phyloP scores from a whole-genome alignment of 2,329 filamentous ascomycete species.

The Talaromyces sp. region DNA sequence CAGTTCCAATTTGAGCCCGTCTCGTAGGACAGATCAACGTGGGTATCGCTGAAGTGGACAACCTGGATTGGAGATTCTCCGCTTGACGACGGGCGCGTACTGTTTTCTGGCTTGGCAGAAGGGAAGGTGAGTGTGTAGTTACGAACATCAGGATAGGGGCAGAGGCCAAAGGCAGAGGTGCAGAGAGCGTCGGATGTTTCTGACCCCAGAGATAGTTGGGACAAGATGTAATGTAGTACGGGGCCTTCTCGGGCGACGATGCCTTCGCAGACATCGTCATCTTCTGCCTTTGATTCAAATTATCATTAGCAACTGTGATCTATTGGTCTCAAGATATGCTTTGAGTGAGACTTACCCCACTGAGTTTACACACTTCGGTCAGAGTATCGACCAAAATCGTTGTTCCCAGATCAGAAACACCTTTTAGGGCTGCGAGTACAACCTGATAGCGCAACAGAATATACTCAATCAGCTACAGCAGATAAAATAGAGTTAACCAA shows the following conservation, averaged over 20 bases:
- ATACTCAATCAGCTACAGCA: neutral
- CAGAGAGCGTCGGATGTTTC: constrained; percentile 47
- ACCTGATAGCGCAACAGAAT: constrained; percentile 13
- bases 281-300: constrained; percentile 34
- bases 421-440: constrained; percentile 38
- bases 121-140: constrained; percentile 41
- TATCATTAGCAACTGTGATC: neutral
- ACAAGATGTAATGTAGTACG: constrained; percentile 46
- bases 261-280: constrained; percentile 51
- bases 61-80: constrained; percentile 46
- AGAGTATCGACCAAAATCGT: constrained; percentile 35
- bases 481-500: neutral
- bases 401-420: constrained; percentile 39
- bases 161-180: constrained; percentile 47
- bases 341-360: constrained; percentile 20
- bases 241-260: constrained; percentile 48
- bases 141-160: constrained; percentile 41
- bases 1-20: constrained; percentile 41
- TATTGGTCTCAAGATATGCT: neutral
- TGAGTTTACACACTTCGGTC: constrained; percentile 29
- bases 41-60: constrained; percentile 55
- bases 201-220: constrained; percentile 45
- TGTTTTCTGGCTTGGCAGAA: constrained; percentile 28
- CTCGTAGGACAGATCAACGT: constrained; percentile 50
- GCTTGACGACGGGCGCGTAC: constrained; percentile 37